Conservation (phyloP, 768 basidiomycete genomes). For the Fomitopsis pulvina region DNA sequence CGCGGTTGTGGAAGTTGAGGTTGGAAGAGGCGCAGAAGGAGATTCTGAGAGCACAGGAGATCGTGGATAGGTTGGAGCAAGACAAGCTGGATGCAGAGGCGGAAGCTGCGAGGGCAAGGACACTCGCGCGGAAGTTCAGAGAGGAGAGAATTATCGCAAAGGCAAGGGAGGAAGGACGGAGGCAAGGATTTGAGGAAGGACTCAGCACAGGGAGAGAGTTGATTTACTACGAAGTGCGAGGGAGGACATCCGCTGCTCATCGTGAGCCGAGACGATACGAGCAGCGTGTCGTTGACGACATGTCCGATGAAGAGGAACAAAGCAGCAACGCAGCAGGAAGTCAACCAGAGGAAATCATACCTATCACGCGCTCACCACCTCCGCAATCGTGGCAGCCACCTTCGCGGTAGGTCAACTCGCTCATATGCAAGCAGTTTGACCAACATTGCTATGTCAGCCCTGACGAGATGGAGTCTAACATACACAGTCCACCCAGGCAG, state of each 20-base stretch:
- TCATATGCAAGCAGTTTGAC: background rate
- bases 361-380: background rate
- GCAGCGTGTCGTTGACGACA: conserved; percentile 8
- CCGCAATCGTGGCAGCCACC: conserved; percentile 5
- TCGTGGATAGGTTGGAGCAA: conserved; percentile 53
- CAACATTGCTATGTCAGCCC: background rate
- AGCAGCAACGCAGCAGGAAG: background rate
- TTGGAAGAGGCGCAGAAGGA: conserved; percentile 62
- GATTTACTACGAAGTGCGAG: conserved; percentile 29
- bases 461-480: background rate
- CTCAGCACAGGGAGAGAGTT: conserved; percentile 39
- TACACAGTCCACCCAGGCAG: background rate
- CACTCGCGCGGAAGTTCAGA: conserved; percentile 45
- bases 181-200: conserved; percentile 54
- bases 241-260: conserved; percentile 2
- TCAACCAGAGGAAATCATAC: background rate
- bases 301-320: conserved; percentile 11
- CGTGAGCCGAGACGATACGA: conserved; percentile 2
- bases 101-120: conserved; percentile 49
- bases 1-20: conserved; percentile 54
- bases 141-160: conserved; percentile 44
- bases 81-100: conserved; percentile 56
- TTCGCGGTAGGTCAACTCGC: conserved; percentile 8
- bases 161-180: conserved; percentile 61
- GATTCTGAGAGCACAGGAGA: conserved; percentile 58